These are phyloP conservation scores for Adansonia grandidieri DNA, from an alignment of 441 rosid species.

Conservation along the genomic window DNA sequence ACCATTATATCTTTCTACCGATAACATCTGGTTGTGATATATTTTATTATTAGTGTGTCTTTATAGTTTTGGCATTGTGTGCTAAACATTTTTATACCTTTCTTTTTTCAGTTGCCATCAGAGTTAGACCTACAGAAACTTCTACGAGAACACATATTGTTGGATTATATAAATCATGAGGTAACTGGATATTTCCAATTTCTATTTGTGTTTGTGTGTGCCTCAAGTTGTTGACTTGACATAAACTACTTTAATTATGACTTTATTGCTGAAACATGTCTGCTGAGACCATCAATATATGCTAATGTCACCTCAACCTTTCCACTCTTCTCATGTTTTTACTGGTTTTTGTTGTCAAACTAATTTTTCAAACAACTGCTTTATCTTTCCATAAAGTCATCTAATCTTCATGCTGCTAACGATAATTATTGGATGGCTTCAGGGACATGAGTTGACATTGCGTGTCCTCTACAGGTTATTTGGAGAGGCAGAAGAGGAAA, in stretches of 20 bases:
- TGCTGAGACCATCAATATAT: background rate
- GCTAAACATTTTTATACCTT: constrained; percentile 19
- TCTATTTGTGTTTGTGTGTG: constrained; percentile 27
- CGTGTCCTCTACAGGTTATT: constrained; percentile 94
- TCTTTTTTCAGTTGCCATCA: constrained; percentile 63
- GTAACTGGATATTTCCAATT: constrained; percentile 44
- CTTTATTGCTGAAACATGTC: constrained; percentile 9
- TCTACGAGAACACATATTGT: constrained; percentile 77
- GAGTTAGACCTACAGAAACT: constrained; percentile 91
- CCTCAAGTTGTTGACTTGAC: constrained; percentile 12
- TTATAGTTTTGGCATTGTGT: constrained; percentile 29
- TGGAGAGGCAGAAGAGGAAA: constrained; percentile 97
- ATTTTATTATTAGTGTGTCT: constrained; percentile 8
- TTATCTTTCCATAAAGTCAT: constrained; percentile 20
- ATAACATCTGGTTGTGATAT: constrained; percentile 9
- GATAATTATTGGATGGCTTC: constrained; percentile 51
- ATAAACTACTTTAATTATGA: constrained; percentile 13
- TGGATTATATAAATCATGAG: constrained; percentile 85
- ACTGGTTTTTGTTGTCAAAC: constrained; percentile 19
- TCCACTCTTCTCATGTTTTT: constrained; percentile 19
- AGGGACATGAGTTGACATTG: constrained; percentile 99
- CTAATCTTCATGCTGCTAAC: constrained; percentile 43
- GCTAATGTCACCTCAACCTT: constrained; percentile 15
- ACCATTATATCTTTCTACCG: constrained; percentile 17
- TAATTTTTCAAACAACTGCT: constrained; percentile 14